A percentile compares a stretch with the other conserved stretches of the same genome.
Evolutionary conservation across 2,329 filamentous ascomycete species (phyloP).

Genomic region (Talaromyces atroroseus): DNA sequence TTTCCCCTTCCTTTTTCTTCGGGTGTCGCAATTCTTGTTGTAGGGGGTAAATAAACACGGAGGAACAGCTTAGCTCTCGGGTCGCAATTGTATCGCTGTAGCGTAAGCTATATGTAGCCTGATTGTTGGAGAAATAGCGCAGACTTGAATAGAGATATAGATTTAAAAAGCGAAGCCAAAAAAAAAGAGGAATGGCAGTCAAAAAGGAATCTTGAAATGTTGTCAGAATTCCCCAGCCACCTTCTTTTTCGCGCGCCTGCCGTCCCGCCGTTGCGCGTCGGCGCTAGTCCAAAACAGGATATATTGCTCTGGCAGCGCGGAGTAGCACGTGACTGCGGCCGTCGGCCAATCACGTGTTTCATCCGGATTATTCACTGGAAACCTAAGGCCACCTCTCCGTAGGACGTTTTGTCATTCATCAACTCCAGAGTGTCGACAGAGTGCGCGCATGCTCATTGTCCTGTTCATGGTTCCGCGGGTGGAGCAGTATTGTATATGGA

Average conservation of each 20-base stretch:
- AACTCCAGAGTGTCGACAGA: neutral
- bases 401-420: neutral
- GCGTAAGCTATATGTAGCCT: neutral
- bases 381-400: neutral
- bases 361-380: neutral
- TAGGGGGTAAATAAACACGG: neutral
- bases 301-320: neutral
- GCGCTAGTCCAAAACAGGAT: slow-evolving; percentile 2
- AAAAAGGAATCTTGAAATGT: slow-evolving; percentile 7
- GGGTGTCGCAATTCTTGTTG: neutral
- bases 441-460: neutral
- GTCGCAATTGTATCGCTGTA: neutral
- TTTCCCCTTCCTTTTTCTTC: neutral
- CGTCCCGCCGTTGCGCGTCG: neutral
- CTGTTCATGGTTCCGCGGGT: no score
- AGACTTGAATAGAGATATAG: neutral
- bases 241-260: slow-evolving; percentile 1
- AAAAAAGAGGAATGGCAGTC: neutral
- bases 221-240: slow-evolving; percentile 8
- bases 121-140: neutral
- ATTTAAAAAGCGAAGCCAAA: neutral
- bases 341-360: neutral
- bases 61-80: neutral
- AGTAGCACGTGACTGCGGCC: neutral
- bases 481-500: no score